Evolutionary conservation across 371 early-diverging fungal genomes (phyloP), one percentile per base, ranked within the genome.

Genomic region (Mucor circinelloides): DNA sequence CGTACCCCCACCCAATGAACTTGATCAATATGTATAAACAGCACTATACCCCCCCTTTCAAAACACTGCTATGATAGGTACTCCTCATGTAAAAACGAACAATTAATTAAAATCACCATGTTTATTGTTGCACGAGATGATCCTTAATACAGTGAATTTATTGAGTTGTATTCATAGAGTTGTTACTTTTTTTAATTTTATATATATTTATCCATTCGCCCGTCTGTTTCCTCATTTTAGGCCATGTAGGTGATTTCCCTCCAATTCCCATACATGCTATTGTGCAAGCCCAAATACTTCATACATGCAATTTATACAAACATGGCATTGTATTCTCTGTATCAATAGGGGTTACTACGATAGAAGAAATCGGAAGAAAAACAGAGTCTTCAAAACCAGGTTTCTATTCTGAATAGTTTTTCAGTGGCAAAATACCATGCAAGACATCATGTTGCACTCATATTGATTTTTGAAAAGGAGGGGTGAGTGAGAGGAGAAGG

Each of bases 101-200:
- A 23, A 12, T 50, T 50, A 50, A 50, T 50, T 50, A 50, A 50
- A 50, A 50, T 25, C 4, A 31, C 42, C 40, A 59, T 59, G 25
- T 40, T 59, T 59, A 17, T 60, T 60, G 32, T 61, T 61, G 61
- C 61, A 61, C 61, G 61, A 61, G 61, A 61, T 61, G 31, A 61
- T 61, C 50, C 48, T 32, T 40, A 23, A n/a, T 10, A 42, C 7
- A 27, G 46, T 27, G 23, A 60, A 31, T 27, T 42, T 31, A 32
- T 57, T 36, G 10, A 13, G 36, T 15, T 36, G 36, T 1, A 36
- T 36, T 13, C 36, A 12, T 15, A 36, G 6, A 36, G 36, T 36
- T 44, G 44, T 44, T 44, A 44, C 44, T 44, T 44, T 50, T 50
- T 21, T 50, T 50, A 50, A 50, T 50, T 50, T 50, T 50, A 50